phyloP scores from a whole-genome alignment of 768 basidiomycete species.

The Butyriboletus loyo region DNA sequence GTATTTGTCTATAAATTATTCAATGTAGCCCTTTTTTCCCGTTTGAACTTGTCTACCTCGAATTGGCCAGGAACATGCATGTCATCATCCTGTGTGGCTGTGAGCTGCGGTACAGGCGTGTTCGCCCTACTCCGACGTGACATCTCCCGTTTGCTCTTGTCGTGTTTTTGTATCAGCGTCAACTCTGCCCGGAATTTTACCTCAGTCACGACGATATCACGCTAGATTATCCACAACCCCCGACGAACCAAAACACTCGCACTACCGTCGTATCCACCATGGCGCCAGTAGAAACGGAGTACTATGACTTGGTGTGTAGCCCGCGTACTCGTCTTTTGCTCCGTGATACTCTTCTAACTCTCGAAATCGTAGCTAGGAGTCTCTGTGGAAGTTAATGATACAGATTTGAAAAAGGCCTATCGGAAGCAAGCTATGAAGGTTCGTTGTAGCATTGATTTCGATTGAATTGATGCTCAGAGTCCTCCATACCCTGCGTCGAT shows the following conservation, averaged over 20 bases:
- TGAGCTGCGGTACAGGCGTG: constrained; percentile 9
- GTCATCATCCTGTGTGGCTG: constrained; percentile 30
- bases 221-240: not conserved
- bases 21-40: constrained; percentile 27
- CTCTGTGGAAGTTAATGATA: constrained; percentile 68
- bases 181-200: not conserved
- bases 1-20: constrained; percentile 29
- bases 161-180: constrained; percentile 6
- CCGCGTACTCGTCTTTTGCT: not conserved
- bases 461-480: not conserved
- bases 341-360: not conserved
- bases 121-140: not conserved
- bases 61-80: constrained; percentile 2
- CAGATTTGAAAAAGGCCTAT: constrained; percentile 90
- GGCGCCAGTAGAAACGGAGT: constrained; percentile 89
- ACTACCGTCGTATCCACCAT: constrained; percentile 35
- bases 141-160: not conserved
- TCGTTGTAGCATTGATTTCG: constrained; percentile 17
- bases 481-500: not conserved
- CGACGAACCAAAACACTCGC: not conserved
- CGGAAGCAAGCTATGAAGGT: constrained; percentile 93
- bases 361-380: constrained; percentile 58
- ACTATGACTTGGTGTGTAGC: constrained; percentile 74
- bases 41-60: constrained; percentile 6
- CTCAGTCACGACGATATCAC: constrained; percentile 6